Conservation (phyloP, 768 basidiomycete species). For the Tricholoma terreum region DNA sequence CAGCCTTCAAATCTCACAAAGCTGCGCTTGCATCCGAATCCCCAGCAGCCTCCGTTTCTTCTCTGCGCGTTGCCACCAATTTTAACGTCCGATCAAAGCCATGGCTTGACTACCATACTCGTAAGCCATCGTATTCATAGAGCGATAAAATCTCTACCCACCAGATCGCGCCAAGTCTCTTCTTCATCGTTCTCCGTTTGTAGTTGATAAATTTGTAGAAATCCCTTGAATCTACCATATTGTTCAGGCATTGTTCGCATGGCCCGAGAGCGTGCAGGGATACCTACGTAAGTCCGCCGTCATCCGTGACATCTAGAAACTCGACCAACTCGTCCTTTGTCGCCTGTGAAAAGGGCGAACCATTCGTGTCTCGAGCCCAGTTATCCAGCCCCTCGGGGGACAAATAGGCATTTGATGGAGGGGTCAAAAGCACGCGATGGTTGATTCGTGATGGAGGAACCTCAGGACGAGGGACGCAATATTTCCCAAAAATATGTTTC, state of each 20-base stretch:
- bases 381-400: constrained; percentile 60
- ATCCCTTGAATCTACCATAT: constrained; percentile 63
- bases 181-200: constrained; percentile 83
- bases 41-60: constrained; percentile 38
- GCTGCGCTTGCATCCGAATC: constrained; percentile 3
- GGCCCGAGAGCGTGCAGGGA: not conserved
- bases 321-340: constrained; percentile 76
- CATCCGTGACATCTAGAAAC: constrained; percentile 71
- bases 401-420: constrained; percentile 57
- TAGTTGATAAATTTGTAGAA: constrained; percentile 80
- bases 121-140: constrained; percentile 8
- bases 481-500: constrained; percentile 77
- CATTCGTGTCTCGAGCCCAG: constrained; percentile 81
- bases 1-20: constrained; percentile 1
- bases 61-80: constrained; percentile 53
- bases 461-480: constrained; percentile 51
- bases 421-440: constrained; percentile 37
- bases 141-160: constrained; percentile 29
- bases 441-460: constrained; percentile 13
- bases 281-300: constrained; percentile 70
- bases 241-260: not conserved
- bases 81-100: constrained; percentile 69
- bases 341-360: constrained; percentile 71
- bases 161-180: constrained; percentile 82
- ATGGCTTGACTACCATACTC: constrained; percentile 53